Evolutionary conservation across 2,329 filamentous ascomycete genomes (phyloP).

Genomic region (Fusarium albosuccineum): DNA sequence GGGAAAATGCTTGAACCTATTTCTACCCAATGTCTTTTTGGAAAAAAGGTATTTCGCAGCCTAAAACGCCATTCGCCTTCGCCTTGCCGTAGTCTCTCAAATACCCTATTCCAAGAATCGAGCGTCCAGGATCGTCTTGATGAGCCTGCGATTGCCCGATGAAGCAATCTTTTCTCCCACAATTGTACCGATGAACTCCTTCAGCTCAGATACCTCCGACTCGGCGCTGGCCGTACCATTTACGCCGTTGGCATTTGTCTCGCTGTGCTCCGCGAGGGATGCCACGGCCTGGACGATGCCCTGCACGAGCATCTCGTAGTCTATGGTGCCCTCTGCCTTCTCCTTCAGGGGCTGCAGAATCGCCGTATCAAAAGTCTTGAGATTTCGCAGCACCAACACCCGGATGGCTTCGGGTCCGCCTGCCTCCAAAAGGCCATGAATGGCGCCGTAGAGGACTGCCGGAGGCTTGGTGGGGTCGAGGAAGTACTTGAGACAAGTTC

Average conservation of each 20-base stretch:
- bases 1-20: slow-evolving; percentile 22
- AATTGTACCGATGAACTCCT: slow-evolving; percentile 68
- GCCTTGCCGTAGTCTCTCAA: slow-evolving; percentile 19
- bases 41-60: slow-evolving; percentile 28
- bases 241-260: slow-evolving; percentile 54
- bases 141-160: slow-evolving; percentile 61
- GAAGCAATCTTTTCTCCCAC: slow-evolving; percentile 63
- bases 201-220: slow-evolving; percentile 60
- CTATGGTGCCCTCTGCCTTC: slow-evolving; percentile 62
- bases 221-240: slow-evolving; percentile 53
- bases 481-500: slow-evolving; percentile 94
- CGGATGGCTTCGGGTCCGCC: slow-evolving; percentile 74
- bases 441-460: slow-evolving; percentile 88
- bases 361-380: slow-evolving; percentile 65
- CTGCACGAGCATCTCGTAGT: slow-evolving; percentile 68
- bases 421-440: slow-evolving; percentile 82
- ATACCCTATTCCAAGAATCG: slow-evolving; percentile 61
- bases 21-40: slow-evolving; percentile 33
- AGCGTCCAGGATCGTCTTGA: slow-evolving; percentile 67
- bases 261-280: slow-evolving; percentile 55
- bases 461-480: slow-evolving; percentile 87
- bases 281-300: slow-evolving; percentile 67
- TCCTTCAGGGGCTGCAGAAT: slow-evolving; percentile 68
- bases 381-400: slow-evolving; percentile 67
- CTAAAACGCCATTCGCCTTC: slow-evolving; percentile 46